Percentiles rank a stretch among this genome's conserved stretches.
Conservation (phyloP, 768 basidiomycete genomes). For the Podaxis sp. region DNA sequence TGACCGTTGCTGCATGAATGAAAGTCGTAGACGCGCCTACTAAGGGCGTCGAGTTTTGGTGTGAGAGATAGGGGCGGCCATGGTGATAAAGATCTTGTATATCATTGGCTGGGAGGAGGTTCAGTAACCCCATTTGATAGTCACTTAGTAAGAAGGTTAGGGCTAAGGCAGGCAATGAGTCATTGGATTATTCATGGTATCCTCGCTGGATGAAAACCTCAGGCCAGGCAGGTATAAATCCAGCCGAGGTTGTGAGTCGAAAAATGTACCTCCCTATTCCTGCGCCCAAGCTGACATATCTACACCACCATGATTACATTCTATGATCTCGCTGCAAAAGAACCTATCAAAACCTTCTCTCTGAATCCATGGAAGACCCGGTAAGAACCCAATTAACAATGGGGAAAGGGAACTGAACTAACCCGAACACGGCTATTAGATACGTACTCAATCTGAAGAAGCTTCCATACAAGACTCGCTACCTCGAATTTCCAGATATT, state of each 20-base stretch:
- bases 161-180: no score
- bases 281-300: neutral
- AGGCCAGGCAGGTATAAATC: neutral
- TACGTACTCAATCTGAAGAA: slow-evolving; percentile 33
- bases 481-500: slow-evolving; percentile 55
- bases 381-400: neutral
- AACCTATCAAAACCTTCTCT: neutral
- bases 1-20: no score
- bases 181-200: no score
- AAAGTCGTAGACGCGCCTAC: no score
- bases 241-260: neutral
- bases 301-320: neutral
- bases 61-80: no score
- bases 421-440: slow-evolving; percentile 18
- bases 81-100: no score
- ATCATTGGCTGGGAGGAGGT: no score
- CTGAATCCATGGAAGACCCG: neutral
- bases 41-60: no score
- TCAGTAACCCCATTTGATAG: no score
- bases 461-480: slow-evolving; percentile 41
- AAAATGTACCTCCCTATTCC: neutral
- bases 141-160: no score
- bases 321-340: neutral
- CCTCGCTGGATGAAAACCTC: no score
- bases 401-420: neutral